Percentiles rank a stretch among this genome's conserved stretches.
Conservation (phyloP, 495 filamentous ascomycete species). For the Antarctomyces pellizariae region DNA sequence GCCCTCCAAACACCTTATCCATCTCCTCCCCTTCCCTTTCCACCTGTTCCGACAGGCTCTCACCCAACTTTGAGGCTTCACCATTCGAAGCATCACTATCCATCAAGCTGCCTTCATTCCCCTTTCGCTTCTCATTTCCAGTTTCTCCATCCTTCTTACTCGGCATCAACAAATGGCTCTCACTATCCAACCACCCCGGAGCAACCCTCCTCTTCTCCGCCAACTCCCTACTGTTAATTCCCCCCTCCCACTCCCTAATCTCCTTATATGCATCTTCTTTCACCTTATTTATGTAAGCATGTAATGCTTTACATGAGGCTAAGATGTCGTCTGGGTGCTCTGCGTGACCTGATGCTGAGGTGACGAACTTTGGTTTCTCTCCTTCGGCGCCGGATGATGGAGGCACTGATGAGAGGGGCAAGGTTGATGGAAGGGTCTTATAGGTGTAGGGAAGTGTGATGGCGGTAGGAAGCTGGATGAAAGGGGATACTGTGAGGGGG, state of each 20-base stretch:
- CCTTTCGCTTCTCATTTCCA: conserved; percentile 2
- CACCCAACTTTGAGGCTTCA: conserved; percentile 10
- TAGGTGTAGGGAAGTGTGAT: conserved; percentile 92
- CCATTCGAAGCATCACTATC: conserved; percentile 23
- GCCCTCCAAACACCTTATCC: conserved; percentile 68
- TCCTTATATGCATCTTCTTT: conserved; percentile 35
- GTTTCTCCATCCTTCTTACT: conserved; percentile 17
- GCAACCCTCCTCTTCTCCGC: conserved; percentile 81
- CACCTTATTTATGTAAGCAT: conserved; percentile 44
- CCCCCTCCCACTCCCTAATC: conserved; percentile 46
- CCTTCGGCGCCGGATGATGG: conserved; percentile 15
- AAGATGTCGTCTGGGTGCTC: conserved; percentile 66
- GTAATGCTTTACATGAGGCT: conserved; percentile 50
- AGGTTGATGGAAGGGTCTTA: conserved; percentile 60
- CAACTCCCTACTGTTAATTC: conserved; percentile 50
- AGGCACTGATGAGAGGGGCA: conserved; percentile 55
- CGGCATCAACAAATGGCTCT: conserved; percentile 64
- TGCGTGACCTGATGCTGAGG: conserved; percentile 49
- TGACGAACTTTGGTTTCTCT: conserved; percentile 40
- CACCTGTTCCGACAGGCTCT: conserved; percentile 11
- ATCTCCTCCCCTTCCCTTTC: conserved; percentile 46
- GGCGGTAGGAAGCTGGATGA: conserved; percentile 72
- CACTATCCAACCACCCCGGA: conserved; percentile 84
- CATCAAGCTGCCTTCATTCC: conserved; percentile 13
- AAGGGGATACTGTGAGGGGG: conserved; percentile 80